Base-by-base conservation (phyloP, 176 grass and related monocot species). In the Paspalum vaginatum region DNA sequence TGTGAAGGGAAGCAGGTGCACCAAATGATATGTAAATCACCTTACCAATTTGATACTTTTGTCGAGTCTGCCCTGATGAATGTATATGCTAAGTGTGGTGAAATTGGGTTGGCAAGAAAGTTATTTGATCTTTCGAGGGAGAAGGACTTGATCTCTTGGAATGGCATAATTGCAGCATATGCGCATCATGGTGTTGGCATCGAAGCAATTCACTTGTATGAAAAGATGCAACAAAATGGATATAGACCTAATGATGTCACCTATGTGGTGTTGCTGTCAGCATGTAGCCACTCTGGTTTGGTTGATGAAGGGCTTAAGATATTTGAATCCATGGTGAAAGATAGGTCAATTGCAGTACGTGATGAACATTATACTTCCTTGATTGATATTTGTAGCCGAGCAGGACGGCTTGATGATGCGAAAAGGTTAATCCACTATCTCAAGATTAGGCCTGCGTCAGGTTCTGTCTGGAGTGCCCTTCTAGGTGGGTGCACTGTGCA, bases 301-400 rank as follows among this genome's bases (percentile, higher is more conserved):
- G 88, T 88, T 3, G 93, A 90, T 32, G 51, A 89, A 76, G 93
- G 93, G 55, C 82, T 96, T 83, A 81, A 72, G 68, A 85, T 96
- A 16, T 96, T 96, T 78, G 64, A 83, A 77, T 86, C 53, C 48
- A 74, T 96, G 83, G 79, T 92, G 53, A 80, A 86, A 44, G 90
- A 93, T 78, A 69, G 11, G 5, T 96, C 85, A 32, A 81, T 93
- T 79, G 60, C 68, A 70, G 79, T 88, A 39, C 78, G 90, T 61
- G 93, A 93, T 78, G 90, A 93, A 53, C 93, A 96, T 74, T 93
- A 93, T 76, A 85, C 82, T 59, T 90, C 79, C 79, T 86, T 96
- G 62, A 85, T 96, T 70, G 93, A 96, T 81, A 79, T 96, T 44
- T 96, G 93, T 82, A 89, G 85, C 37, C 82, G 90, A 88, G 87